Conservation (phyloP, 768 basidiomycete species). For the Pisolithus tinctorius region DNA sequence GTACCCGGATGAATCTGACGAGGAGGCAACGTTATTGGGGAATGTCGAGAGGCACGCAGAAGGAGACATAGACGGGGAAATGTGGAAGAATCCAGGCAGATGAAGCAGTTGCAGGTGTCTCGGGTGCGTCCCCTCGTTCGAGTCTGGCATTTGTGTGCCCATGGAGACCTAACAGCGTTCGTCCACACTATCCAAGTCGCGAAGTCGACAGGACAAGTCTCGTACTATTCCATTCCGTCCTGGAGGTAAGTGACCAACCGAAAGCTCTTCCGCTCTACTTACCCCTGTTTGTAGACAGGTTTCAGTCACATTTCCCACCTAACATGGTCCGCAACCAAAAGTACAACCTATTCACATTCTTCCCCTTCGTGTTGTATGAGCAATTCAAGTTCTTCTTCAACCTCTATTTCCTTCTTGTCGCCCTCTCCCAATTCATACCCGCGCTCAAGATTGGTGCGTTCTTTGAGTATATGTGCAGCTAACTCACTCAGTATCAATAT, state of each 20-base stretch:
- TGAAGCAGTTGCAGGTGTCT: slow-evolving; percentile 17
- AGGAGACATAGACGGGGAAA: slow-evolving; percentile 33
- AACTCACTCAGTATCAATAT: background rate
- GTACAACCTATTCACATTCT: slow-evolving; percentile 94
- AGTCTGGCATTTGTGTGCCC: background rate
- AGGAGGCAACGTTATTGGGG: slow-evolving; percentile 47
- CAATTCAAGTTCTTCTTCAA: slow-evolving; percentile 99
- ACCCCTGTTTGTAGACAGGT: slow-evolving; percentile 45
- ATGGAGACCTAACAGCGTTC: slow-evolving; percentile 11
- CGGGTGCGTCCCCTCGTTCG: slow-evolving; percentile 10
- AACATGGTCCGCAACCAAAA: slow-evolving; percentile 98
- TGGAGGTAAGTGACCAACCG: slow-evolving; percentile 38
- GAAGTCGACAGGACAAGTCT: slow-evolving; percentile 55
- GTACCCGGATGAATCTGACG: slow-evolving; percentile 61
- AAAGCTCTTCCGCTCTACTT: background rate
- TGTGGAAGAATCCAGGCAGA: slow-evolving; percentile 20
- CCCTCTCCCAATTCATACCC: slow-evolving; percentile 92
- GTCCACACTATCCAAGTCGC: slow-evolving; percentile 13
- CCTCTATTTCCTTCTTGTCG: slow-evolving; percentile 94
- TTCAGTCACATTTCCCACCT: slow-evolving; percentile 66
- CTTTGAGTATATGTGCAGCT: background rate
- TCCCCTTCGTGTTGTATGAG: slow-evolving; percentile 95
- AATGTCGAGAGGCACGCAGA: slow-evolving; percentile 29
- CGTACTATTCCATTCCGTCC: slow-evolving; percentile 75
- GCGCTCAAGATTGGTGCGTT: slow-evolving; percentile 87